phyloP scores from a whole-genome alignment of 2,329 filamentous ascomycete species.

The Trichoderma sp. region DNA sequence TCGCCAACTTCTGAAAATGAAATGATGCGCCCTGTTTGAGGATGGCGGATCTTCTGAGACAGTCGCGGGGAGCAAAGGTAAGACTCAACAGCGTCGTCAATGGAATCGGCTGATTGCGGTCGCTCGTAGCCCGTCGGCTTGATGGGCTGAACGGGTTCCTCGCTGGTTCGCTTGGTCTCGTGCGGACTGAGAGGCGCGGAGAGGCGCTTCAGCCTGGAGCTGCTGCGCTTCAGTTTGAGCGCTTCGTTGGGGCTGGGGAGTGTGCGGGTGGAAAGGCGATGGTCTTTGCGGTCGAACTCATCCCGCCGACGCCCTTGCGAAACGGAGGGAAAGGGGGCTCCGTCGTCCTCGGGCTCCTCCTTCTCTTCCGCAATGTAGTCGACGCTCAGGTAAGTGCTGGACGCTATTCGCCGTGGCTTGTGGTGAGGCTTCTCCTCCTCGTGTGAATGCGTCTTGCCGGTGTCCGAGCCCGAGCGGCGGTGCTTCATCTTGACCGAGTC shows the following conservation, averaged over 20 bases:
- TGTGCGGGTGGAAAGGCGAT: constrained; percentile 52
- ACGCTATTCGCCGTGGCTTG: constrained; percentile 31
- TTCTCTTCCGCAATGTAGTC: constrained; percentile 37
- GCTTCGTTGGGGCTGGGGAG: constrained; percentile 53
- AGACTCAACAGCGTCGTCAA: constrained; percentile 83
- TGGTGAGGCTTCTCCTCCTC: constrained; percentile 32
- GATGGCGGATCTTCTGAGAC: constrained; percentile 85
- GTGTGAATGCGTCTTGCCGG: constrained; percentile 23
- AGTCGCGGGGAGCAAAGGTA: constrained; percentile 83
- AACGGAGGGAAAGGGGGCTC: constrained; percentile 70
- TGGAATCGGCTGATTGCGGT: constrained; percentile 77
- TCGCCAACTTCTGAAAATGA: constrained; percentile 97
- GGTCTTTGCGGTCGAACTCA: constrained; percentile 49
- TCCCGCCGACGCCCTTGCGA: constrained; percentile 61
- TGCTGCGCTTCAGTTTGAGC: constrained; percentile 55
- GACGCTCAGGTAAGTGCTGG: constrained; percentile 35
- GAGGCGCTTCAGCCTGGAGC: constrained; percentile 60
- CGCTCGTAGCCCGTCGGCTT: constrained; percentile 65
- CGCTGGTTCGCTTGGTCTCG: constrained; percentile 34
- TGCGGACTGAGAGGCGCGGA: constrained; percentile 53
- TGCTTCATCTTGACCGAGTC: constrained; percentile 32
- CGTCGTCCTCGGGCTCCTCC: constrained; percentile 55
- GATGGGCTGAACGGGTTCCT: constrained; percentile 34
- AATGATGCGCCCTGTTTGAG: constrained; percentile 82
- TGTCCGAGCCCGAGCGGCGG: constrained; percentile 26